phyloP scores from a whole-genome alignment of 164 flowering plant genomes.

The Sextonia rubra region DNA sequence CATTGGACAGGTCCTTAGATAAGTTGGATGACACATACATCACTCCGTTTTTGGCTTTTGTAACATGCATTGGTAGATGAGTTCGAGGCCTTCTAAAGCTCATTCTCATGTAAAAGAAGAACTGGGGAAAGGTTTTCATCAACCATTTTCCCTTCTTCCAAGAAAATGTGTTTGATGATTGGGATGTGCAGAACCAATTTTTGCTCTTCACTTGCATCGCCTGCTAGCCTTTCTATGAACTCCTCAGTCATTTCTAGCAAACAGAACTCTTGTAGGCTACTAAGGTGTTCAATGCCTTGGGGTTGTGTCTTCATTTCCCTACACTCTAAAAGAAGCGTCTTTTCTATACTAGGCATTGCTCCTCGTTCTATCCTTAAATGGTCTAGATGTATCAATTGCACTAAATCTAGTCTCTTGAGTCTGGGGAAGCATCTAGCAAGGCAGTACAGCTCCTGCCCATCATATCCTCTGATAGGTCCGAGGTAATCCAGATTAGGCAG shows the following conservation, averaged over 20 bases:
- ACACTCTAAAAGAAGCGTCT: neutral
- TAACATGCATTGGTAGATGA: too few species aligned
- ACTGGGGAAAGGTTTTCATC: neutral
- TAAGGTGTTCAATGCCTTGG: slow-evolving; percentile 10
- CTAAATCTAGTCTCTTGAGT: neutral
- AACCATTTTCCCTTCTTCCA: neutral
- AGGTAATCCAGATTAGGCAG: slow-evolving; percentile 1
- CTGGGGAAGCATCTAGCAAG: slow-evolving; percentile 1
- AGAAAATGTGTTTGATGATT: neutral
- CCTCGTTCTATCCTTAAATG: neutral
- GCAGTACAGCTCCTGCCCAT: slow-evolving; percentile 1
- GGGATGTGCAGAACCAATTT: slow-evolving; percentile 3
- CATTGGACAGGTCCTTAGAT: too few species aligned
- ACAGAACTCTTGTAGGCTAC: neutral
- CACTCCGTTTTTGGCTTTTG: too few species aligned
- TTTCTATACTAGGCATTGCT: slow-evolving; percentile 1
- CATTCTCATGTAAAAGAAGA: too few species aligned
- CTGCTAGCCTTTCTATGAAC: neutral
- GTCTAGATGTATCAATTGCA: neutral
- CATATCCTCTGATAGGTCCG: neutral
- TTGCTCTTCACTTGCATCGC: neutral
- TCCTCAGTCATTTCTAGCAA: neutral
- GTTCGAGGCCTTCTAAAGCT: too few species aligned
- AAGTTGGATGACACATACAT: too few species aligned
- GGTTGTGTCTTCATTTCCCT: slow-evolving; percentile 5